These are phyloP conservation scores for Dalbergia cochinchinensis DNA, from an alignment of 306 rosid species.

Conservation along the genomic window DNA sequence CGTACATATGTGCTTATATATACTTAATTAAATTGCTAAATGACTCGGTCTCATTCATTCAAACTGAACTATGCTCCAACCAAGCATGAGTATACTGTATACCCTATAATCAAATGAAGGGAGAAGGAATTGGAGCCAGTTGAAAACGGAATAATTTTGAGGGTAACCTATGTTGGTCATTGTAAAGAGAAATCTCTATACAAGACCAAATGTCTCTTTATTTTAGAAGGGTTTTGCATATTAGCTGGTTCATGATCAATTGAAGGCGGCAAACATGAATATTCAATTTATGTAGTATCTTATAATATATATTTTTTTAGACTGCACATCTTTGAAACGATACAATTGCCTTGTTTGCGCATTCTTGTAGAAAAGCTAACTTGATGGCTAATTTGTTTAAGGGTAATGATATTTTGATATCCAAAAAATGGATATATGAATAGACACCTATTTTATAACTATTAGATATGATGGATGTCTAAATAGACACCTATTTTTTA, in stretches of 20 bases:
- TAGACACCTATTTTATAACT: no score
- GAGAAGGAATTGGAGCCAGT: conserved; percentile 54
- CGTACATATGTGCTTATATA: not conserved
- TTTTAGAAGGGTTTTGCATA: conserved; percentile 47
- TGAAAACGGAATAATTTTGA: conserved; percentile 64
- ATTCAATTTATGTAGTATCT: conserved; percentile 15
- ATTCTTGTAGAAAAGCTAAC: not conserved
- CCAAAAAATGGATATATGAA: no score
- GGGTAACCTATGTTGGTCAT: conserved; percentile 48
- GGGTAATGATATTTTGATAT: no score
- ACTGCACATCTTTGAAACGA: conserved; percentile 24
- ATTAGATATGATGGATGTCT: no score
- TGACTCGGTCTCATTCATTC: conserved; percentile 42
- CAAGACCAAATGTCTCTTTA: conserved; percentile 64
- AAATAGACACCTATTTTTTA: no score
- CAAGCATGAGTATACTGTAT: conserved; percentile 42
- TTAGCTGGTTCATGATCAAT: conserved; percentile 55
- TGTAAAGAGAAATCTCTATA: conserved; percentile 50
- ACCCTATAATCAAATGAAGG: conserved; percentile 31
- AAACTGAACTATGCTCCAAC: conserved; percentile 43
- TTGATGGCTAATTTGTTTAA: not conserved
- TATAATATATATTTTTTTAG: conserved; percentile 23
- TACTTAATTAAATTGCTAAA: conserved; percentile 17
- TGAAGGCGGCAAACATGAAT: conserved; percentile 48
- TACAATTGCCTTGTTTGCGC: not conserved